These are phyloP conservation scores for Leccinum boreale DNA, from an alignment of 768 basidiomycete species.

Conservation along the genomic window DNA sequence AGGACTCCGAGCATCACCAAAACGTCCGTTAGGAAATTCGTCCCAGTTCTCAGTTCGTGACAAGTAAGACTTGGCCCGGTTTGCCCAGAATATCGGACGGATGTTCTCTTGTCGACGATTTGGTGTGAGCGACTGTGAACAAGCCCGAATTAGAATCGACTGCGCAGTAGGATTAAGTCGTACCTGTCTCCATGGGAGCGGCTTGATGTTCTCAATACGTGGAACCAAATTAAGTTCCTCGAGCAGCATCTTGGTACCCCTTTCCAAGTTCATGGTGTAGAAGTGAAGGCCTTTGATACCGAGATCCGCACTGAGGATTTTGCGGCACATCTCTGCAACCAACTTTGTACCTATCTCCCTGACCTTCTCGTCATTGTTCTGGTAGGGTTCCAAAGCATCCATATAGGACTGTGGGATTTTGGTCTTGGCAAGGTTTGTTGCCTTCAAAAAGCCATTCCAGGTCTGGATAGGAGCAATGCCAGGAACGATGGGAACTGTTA, in stretches of 20 bases:
- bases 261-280: constrained; percentile 97
- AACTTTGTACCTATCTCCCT: constrained; percentile 90
- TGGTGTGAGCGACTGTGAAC: constrained; percentile 78
- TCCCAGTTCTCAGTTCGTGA: constrained; percentile 99
- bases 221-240: constrained; percentile 90
- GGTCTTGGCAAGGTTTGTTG: constrained; percentile 75
- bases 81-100: constrained; percentile 99
- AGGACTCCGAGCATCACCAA: constrained; percentile 95
- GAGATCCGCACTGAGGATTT: constrained; percentile 73
- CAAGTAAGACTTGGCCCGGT: constrained; percentile 91
- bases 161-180: constrained; percentile 13
- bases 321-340: constrained; percentile 91
- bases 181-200: constrained; percentile 96
- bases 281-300: constrained; percentile 91
- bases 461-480: constrained; percentile 96
- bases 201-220: constrained; percentile 86
- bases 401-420: constrained; percentile 72
- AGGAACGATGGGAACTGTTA: constrained; percentile 86
- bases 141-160: constrained; percentile 5
- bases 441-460: constrained; percentile 90
- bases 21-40: constrained; percentile 98
- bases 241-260: constrained; percentile 91
- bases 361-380: constrained; percentile 92
- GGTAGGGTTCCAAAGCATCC: constrained; percentile 79
- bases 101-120: constrained; percentile 88